These are phyloP conservation scores for Bipolaris victoriae DNA, from an alignment of 2,329 filamentous ascomycete genomes.

Conservation along the genomic window DNA sequence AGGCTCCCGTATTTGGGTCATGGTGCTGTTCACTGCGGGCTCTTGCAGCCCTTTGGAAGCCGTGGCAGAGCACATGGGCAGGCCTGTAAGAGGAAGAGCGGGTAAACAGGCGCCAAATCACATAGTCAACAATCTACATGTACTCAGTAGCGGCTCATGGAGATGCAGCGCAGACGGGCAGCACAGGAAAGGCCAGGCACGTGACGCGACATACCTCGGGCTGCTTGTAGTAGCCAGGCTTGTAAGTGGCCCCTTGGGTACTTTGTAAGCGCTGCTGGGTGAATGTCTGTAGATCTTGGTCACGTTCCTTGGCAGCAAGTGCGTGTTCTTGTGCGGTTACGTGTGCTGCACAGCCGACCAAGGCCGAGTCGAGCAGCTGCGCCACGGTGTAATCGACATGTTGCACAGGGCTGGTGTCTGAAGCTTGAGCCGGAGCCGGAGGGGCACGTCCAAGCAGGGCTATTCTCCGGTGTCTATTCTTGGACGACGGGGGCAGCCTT, in stretches of 20 bases:
- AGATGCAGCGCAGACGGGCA: neutral
- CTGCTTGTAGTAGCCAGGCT: slow-evolving; percentile 47
- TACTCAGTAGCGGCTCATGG: slow-evolving; percentile 19
- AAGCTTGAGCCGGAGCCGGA: slow-evolving; percentile 12
- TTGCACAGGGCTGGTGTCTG: slow-evolving; percentile 48
- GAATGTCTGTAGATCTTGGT: slow-evolving; percentile 52
- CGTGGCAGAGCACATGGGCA: slow-evolving; percentile 81
- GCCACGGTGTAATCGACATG: slow-evolving; percentile 52
- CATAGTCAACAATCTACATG: slow-evolving; percentile 56
- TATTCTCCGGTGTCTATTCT: slow-evolving; percentile 56
- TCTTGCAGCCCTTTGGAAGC: slow-evolving; percentile 65
- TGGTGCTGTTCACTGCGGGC: slow-evolving; percentile 33
- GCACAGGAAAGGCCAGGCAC: neutral
- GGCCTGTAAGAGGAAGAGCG: slow-evolving; percentile 61
- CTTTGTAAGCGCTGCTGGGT: slow-evolving; percentile 52
- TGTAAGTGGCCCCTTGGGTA: slow-evolving; percentile 36
- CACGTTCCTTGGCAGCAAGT: slow-evolving; percentile 47
- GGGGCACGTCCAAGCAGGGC: slow-evolving; percentile 39
- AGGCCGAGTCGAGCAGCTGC: slow-evolving; percentile 69
- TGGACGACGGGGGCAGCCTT: slow-evolving; percentile 71
- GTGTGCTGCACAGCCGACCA: slow-evolving; percentile 63
- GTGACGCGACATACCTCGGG: slow-evolving; percentile 50
- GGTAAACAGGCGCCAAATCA: slow-evolving; percentile 77
- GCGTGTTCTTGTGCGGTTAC: slow-evolving; percentile 55
- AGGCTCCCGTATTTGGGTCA: slow-evolving; percentile 46